These are phyloP conservation scores for Hypoxylon subgilvum DNA, from an alignment of 495 filamentous ascomycete genomes.

Conservation along the genomic window DNA sequence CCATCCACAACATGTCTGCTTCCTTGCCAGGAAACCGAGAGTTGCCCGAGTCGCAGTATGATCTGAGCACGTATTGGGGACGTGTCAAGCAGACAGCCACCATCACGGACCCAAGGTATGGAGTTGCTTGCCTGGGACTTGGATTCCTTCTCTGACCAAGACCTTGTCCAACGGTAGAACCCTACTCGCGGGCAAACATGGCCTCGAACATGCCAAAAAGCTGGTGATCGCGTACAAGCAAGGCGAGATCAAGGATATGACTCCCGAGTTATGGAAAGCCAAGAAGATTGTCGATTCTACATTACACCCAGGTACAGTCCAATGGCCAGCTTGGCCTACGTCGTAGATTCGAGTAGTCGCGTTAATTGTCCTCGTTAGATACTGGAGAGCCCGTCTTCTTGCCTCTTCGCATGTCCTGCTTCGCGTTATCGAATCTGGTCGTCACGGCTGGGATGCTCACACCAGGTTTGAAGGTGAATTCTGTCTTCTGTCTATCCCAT, in stretches of 20 bases:
- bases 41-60: conserved; percentile 87
- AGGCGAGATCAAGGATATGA: conserved; percentile 78
- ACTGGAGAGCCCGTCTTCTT: conserved; percentile 90
- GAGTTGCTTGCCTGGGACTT: not conserved
- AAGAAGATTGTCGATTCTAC: conserved; percentile 98
- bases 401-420: conserved; percentile 96
- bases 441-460: conserved; percentile 99
- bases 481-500: no score
- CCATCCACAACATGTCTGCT: conserved; percentile 81
- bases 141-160: conserved; percentile 8
- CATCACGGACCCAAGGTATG: conserved; percentile 94
- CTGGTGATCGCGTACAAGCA: conserved; percentile 81
- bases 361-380: conserved; percentile 60
- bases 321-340: conserved; percentile 2
- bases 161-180: conserved; percentile 62
- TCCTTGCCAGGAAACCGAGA: conserved; percentile 87
- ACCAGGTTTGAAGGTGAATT: conserved; percentile 72
- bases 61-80: conserved; percentile 92
- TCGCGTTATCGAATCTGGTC: conserved; percentile 89
- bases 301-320: conserved; percentile 77
- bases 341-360: conserved; percentile 7
- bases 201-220: conserved; percentile 81
- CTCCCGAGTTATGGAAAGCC: conserved; percentile 86
- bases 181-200: conserved; percentile 72
- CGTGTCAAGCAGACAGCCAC: conserved; percentile 88